Evolutionary conservation across 108 stramenopile genomes (phyloP).

Genomic region (Aureococcus anophagefferens): DNA sequence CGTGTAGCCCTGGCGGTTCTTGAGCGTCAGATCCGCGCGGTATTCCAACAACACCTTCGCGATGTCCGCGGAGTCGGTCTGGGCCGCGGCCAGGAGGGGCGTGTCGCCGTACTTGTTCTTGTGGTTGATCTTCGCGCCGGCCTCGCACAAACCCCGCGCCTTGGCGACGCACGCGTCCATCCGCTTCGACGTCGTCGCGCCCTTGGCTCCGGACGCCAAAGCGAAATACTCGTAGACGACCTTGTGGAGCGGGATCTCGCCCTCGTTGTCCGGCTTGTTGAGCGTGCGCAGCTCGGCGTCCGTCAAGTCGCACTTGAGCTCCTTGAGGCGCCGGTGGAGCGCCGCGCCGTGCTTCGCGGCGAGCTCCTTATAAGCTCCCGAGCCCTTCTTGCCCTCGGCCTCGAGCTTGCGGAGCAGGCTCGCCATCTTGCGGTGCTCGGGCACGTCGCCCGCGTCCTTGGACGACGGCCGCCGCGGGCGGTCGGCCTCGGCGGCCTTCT

Average conservation of each 20-base stretch:
- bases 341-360: too few species aligned
- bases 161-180: neutral
- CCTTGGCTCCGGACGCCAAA: neutral
- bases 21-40: neutral
- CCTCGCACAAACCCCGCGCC: neutral
- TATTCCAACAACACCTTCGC: neutral
- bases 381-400: too few species aligned
- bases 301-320: neutral
- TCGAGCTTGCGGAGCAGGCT: too few species aligned
- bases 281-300: neutral
- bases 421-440: too few species aligned
- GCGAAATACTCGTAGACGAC: neutral
- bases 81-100: neutral
- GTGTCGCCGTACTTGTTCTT: neutral
- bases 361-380: too few species aligned
- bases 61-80: neutral
- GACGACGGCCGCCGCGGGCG: too few species aligned
- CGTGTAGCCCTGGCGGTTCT: neutral
- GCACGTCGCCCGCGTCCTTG: too few species aligned
- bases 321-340: too few species aligned
- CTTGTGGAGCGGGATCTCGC: neutral
- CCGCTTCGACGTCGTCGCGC: neutral
- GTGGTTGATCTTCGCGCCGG: neutral
- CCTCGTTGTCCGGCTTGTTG: neutral
- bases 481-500: too few species aligned